Evolutionary conservation across 2,329 filamentous ascomycete species (phyloP).

Genomic region (Cytospora paraplurivora): DNA sequence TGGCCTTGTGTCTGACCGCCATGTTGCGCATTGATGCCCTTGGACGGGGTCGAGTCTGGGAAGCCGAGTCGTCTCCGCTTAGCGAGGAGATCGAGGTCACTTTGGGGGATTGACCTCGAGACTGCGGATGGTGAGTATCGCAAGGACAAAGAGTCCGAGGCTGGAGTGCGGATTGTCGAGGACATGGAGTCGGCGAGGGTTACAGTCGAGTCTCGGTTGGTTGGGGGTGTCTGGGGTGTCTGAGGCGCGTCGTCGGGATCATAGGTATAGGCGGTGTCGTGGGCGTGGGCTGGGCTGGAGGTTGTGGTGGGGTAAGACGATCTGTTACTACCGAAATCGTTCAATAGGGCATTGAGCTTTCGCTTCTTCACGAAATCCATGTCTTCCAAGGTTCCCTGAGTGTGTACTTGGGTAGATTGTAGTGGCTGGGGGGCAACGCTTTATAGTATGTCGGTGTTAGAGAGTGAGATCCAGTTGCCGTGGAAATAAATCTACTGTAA

Average conservation of each 20-base stretch:
- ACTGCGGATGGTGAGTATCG: conserved; percentile 31
- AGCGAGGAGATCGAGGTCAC: conserved; percentile 47
- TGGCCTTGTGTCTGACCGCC: conserved; percentile 23
- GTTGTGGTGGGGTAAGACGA: conserved; percentile 36
- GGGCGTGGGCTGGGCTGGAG: conserved; percentile 39
- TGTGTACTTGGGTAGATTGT: neutral
- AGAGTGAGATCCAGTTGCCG: neutral
- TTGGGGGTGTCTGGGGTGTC: conserved; percentile 31
- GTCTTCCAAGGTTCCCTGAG: neutral
- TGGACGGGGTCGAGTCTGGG: conserved; percentile 44
- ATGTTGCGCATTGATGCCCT: conserved; percentile 26
- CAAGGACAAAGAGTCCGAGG: conserved; percentile 31
- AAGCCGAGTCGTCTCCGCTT: conserved; percentile 57
- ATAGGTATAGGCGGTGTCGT: conserved; percentile 37
- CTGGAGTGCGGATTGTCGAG: conserved; percentile 27
- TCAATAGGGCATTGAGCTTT: conserved; percentile 77
- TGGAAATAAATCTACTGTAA: too few relatives aligned
- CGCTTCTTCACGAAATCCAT: conserved; percentile 61
- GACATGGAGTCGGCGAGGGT: conserved; percentile 23
- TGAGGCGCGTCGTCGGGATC: conserved; percentile 41
- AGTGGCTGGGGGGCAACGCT: neutral
- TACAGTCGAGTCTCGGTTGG: conserved; percentile 24
- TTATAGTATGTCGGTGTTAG: neutral
- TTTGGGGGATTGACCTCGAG: conserved; percentile 31
- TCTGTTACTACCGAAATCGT: conserved; percentile 59